A percentile compares a stretch with the other conserved stretches of the same genome.
These are phyloP conservation scores for Lentinus tigrinus DNA, from an alignment of 768 basidiomycete genomes.

Conservation along the genomic window DNA sequence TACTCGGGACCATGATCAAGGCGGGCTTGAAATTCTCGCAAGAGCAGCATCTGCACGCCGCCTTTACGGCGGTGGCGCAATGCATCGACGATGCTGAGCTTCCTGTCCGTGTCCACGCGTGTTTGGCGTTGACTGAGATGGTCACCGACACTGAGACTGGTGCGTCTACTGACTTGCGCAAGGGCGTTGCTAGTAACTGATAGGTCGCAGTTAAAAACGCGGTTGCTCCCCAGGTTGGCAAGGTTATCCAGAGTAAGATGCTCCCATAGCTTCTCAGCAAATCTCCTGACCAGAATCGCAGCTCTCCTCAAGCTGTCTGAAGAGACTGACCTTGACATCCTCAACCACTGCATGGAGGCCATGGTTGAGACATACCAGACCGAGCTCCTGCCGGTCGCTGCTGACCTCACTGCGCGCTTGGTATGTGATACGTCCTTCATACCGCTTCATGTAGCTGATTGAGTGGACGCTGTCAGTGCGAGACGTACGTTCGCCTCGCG, in stretches of 20 bases:
- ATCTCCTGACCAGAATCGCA: conserved; percentile 27
- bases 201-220: conserved; percentile 54
- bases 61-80: conserved; percentile 65
- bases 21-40: conserved; percentile 65
- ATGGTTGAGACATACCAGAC: conserved; percentile 86
- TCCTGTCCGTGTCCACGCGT: conserved; percentile 83
- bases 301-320: conserved; percentile 89
- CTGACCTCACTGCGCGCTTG: conserved; percentile 73
- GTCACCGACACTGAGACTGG: conserved; percentile 62
- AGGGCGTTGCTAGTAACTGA: not conserved
- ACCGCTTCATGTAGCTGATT: not conserved
- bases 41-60: conserved; percentile 61
- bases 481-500: conserved; percentile 78
- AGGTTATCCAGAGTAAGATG: conserved; percentile 76
- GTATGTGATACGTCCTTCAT: conserved; percentile 41
- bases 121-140: conserved; percentile 77
- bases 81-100: conserved; percentile 76
- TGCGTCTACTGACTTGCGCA: conserved; percentile 28
- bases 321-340: conserved; percentile 84
- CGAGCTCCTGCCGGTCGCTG: conserved; percentile 82
- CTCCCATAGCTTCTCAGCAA: not conserved
- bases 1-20: conserved; percentile 73
- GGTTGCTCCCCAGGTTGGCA: conserved; percentile 75
- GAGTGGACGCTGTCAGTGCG: conserved; percentile 49
- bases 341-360: conserved; percentile 80